Evolutionary conservation across 495 filamentous ascomycete genomes (phyloP).

Genomic region (Entonaema liquescens): DNA sequence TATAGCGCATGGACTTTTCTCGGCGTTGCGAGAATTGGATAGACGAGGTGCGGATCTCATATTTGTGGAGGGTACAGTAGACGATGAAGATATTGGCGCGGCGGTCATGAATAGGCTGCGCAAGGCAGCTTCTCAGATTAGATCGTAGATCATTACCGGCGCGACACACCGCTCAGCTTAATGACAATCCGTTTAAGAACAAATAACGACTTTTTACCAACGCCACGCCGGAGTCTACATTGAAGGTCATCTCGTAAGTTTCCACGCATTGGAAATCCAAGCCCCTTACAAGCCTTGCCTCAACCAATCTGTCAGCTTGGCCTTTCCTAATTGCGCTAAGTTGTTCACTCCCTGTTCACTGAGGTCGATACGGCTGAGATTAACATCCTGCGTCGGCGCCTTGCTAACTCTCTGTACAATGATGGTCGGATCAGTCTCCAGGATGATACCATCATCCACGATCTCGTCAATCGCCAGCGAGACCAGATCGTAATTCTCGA

Average conservation of each 20-base stretch:
- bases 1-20: constrained; percentile 87
- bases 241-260: constrained; percentile 21
- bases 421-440: constrained; percentile 94
- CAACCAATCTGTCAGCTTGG: constrained; percentile 88
- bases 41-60: constrained; percentile 81
- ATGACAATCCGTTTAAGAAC: constrained; percentile 38
- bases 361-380: constrained; percentile 91
- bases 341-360: constrained; percentile 96
- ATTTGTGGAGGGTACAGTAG: constrained; percentile 87
- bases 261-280: constrained; percentile 11
- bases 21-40: constrained; percentile 86
- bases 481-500: constrained; percentile 96
- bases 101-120: constrained; percentile 95
- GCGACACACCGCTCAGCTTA: constrained; percentile 16
- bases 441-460: constrained; percentile 93
- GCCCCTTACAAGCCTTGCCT: constrained; percentile 71
- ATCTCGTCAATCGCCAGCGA: constrained; percentile 95
- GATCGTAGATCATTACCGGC: constrained; percentile 46
- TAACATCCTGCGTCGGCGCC: constrained; percentile 90
- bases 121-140: constrained; percentile 78
- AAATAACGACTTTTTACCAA: constrained; percentile 45
- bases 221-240: constrained; percentile 40
- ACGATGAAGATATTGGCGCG: constrained; percentile 83
- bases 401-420: constrained; percentile 90
- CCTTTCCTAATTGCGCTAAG: constrained; percentile 93